Evolutionary conservation across 2,329 filamentous ascomycete genomes (phyloP).

Genomic region (Grosmannia clavigera): DNA sequence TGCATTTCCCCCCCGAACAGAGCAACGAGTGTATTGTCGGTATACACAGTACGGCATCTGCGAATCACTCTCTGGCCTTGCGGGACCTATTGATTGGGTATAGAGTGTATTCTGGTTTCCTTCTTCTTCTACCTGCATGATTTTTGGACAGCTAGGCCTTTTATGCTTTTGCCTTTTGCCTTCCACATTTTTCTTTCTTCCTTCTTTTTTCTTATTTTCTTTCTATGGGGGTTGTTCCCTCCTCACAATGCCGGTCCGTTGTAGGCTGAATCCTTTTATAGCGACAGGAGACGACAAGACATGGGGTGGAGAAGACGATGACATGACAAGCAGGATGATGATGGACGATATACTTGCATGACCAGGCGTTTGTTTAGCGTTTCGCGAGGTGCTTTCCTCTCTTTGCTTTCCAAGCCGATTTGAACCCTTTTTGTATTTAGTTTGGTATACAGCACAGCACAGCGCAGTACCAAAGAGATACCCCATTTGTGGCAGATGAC

Average conservation of each 20-base stretch:
- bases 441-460: not conserved
- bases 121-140: too few relatives aligned
- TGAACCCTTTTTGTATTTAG: not conserved
- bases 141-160: not conserved
- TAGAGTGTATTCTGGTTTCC: not conserved
- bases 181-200: not conserved
- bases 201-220: not conserved
- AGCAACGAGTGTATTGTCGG: slow-evolving; percentile 4
- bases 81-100: not conserved
- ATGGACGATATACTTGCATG: not conserved
- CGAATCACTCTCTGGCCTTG: slow-evolving; percentile 1
- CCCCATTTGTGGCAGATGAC: not conserved
- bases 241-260: slow-evolving; percentile 8
- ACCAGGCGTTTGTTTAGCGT: not conserved
- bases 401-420: not conserved
- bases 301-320: not conserved
- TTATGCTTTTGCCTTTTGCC: not conserved
- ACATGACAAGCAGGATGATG: not conserved
- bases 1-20: not conserved
- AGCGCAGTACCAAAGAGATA: not conserved
- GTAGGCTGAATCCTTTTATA: not conserved
- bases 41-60: slow-evolving; percentile 8
- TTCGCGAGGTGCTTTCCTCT: not conserved
- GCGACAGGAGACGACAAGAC: not conserved
- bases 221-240: not conserved